phyloP scores from a whole-genome alignment of 768 basidiomycete genomes.

The Rhizopogon vesiculosus region DNA sequence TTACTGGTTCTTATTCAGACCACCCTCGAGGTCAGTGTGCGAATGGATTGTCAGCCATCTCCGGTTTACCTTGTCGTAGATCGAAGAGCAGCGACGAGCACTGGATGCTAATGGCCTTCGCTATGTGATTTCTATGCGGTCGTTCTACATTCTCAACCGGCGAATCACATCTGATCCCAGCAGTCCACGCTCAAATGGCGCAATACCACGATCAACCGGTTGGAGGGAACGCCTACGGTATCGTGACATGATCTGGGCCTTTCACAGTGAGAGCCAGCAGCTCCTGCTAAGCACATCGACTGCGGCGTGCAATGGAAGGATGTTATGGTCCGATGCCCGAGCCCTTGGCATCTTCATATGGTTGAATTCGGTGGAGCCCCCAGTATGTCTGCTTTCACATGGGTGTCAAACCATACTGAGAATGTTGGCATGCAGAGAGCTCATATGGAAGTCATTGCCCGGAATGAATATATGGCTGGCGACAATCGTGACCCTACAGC shows the following conservation, averaged over 20 bases:
- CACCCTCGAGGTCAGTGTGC: constrained; percentile 68
- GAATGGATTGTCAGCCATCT: neutral
- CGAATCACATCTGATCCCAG: constrained; percentile 46
- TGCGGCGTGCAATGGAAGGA: constrained; percentile 74
- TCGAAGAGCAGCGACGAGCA: constrained; percentile 86
- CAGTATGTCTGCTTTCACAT: constrained; percentile 48
- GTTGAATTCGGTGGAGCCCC: constrained; percentile 71
- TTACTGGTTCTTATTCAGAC: constrained; percentile 83
- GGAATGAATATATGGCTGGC: constrained; percentile 88
- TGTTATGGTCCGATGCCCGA: constrained; percentile 87
- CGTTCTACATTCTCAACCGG: constrained; percentile 81
- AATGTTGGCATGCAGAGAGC: constrained; percentile 46
- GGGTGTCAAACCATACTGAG: neutral
- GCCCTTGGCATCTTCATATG: constrained; percentile 85
- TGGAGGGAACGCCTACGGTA: constrained; percentile 78
- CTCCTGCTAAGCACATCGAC: constrained; percentile 68
- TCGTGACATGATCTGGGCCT: constrained; percentile 96
- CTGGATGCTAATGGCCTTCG: constrained; percentile 90
- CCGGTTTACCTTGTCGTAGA: constrained; percentile 37
- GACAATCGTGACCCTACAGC: constrained; percentile 84
- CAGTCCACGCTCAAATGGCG: constrained; percentile 40
- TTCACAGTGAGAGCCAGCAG: constrained; percentile 92
- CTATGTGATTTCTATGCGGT: constrained; percentile 89
- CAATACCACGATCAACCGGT: constrained; percentile 42
- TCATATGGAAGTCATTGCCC: constrained; percentile 83